Base-by-base conservation (phyloP, 2,329 filamentous ascomycete genomes). In the Stemphylium vesicarium region DNA sequence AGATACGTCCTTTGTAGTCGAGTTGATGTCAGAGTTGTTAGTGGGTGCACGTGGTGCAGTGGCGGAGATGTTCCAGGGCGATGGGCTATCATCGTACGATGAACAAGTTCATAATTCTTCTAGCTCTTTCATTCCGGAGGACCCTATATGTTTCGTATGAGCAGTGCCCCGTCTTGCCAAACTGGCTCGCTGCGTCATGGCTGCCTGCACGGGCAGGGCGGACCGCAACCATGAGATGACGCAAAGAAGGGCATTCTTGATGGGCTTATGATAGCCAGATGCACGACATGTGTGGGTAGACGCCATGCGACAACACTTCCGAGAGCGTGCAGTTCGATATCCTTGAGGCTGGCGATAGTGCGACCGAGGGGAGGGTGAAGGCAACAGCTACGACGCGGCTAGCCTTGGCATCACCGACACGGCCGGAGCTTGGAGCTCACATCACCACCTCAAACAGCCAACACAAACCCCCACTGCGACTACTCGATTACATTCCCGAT, bases 371-470 rank as follows among this genome's bases (percentile, higher is more conserved):
- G n/a, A 18, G 29, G 51, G 44, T 47, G 50, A 45, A 55, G 52
- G 54, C 54, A 57, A 29, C 54, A 57, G 50, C 53, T 56, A 41
- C 47, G 38, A 55, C 53, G 53, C 53, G 53, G 47, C 47, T 55
- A 13, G 52, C 32, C 57, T 59, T 55, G 52, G 52, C 52, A 55
- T 55, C 51, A 36, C 52, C 52, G 52, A 55, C 52, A 55, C 36
- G 40, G 52, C 52, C 52, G 52, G 52, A 55, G 52, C 52, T 55
- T 51, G 16, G 47, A 55, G 52, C 43, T 63, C 58, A 53, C 61
- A 59, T 55, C 55, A 58, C 60, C 51, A 61, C 66, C 47, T 50
- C 62, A 58, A 62, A 59, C 57, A 45, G 37, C 33, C 57, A 57
- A 45, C 26, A 53, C 58, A 40, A 40, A 50, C 45, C 54, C 39